phyloP scores from a whole-genome alignment of 2,329 filamentous ascomycete genomes.

The Xylariomycetidae sp. region DNA sequence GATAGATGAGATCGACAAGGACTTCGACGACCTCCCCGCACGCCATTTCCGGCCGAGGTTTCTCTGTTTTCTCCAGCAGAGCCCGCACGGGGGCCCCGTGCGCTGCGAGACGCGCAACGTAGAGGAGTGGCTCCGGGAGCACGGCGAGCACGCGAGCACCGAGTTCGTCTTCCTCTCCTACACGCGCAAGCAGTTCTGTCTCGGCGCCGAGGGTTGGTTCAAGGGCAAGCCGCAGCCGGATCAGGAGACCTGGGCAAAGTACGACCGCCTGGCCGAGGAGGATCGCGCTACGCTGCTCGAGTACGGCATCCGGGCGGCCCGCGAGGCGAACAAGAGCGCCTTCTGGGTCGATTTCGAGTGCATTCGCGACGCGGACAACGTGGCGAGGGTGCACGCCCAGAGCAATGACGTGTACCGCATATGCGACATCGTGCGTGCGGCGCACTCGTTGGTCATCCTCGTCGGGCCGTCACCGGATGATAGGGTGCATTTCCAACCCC shows the following conservation, averaged over 20 bases:
- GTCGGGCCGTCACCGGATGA: slow-evolving; percentile 27
- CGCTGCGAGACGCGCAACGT: slow-evolving; percentile 19
- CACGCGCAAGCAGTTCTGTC: slow-evolving; percentile 34
- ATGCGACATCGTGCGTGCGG: slow-evolving; percentile 39
- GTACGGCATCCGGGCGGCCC: slow-evolving; percentile 34
- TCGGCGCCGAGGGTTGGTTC: slow-evolving; percentile 18
- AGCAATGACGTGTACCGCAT: slow-evolving; percentile 34
- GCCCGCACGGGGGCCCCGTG: slow-evolving; percentile 1
- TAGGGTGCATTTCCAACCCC: slow-evolving; percentile 16
- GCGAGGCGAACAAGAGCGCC: slow-evolving; percentile 29
- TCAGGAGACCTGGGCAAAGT: slow-evolving; percentile 12
- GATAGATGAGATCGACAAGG: slow-evolving; percentile 1
- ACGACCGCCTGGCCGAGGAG: slow-evolving; percentile 10
- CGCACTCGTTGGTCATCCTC: slow-evolving; percentile 36
- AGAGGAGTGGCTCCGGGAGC: slow-evolving; percentile 15
- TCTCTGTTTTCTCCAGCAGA: slow-evolving; percentile 20
- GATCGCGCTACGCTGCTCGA: slow-evolving; percentile 26
- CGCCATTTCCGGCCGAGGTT: slow-evolving; percentile 13
- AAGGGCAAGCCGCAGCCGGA: slow-evolving; percentile 7
- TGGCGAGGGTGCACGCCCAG: slow-evolving; percentile 21
- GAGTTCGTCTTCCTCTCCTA: slow-evolving; percentile 38
- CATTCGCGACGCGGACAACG: slow-evolving; percentile 29
- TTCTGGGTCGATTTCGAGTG: slow-evolving; percentile 41
- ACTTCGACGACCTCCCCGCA: slow-evolving; percentile 6
- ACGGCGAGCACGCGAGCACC: slow-evolving; percentile 18